Percentiles rank a stretch among this genome's conserved stretches.
phyloP scores from a whole-genome alignment of 2,329 filamentous ascomycete species.

The Aspergillus japonicus region DNA sequence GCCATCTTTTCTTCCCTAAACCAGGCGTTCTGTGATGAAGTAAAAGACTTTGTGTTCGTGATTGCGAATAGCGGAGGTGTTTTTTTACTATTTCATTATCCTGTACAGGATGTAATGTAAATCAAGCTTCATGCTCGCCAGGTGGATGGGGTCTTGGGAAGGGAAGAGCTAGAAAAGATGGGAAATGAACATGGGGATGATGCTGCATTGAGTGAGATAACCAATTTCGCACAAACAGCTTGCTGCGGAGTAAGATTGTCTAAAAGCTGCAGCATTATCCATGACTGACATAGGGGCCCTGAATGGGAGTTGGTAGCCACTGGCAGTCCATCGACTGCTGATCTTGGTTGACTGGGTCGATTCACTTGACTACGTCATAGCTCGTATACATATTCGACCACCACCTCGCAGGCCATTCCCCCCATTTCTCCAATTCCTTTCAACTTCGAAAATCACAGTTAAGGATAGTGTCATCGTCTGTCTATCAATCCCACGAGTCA shows the following conservation, averaged over 20 bases:
- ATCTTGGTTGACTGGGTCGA: background rate
- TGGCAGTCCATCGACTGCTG: background rate
- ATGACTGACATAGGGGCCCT: background rate
- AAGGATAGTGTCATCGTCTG: too few species aligned
- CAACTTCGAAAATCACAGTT: background rate
- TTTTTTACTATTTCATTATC: background rate
- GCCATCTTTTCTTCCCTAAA: background rate
- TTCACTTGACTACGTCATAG: slow-evolving; percentile 14
- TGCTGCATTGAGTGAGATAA: too few species aligned
- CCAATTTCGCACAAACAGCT: background rate
- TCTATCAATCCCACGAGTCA: too few species aligned
- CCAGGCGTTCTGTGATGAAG: background rate
- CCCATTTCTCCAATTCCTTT: background rate
- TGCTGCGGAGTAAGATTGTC: background rate
- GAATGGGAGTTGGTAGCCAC: background rate
- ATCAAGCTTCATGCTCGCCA: too few species aligned
- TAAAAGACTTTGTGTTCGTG: background rate
- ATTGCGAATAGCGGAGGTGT: background rate
- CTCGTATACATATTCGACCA: background rate
- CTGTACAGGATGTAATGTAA: background rate
- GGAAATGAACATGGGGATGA: background rate
- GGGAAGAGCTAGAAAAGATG: too few species aligned
- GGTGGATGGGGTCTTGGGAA: too few species aligned
- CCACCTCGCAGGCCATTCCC: background rate
- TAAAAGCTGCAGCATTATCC: background rate